These are phyloP conservation scores for Paecilomyces formosus DNA, from an alignment of 2,329 filamentous ascomycete species.

Conservation along the genomic window DNA sequence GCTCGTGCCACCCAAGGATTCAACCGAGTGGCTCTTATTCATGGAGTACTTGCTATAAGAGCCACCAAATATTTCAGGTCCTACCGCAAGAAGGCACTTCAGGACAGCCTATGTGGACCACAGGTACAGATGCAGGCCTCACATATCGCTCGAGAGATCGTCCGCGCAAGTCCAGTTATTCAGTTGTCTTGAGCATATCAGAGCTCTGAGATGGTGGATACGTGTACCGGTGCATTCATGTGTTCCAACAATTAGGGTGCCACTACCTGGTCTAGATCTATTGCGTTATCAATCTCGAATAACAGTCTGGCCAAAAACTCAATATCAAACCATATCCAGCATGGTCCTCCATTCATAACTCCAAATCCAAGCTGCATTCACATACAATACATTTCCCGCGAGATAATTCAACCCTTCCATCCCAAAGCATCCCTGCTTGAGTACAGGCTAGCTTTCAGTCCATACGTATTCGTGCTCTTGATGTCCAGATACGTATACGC, in stretches of 20 bases:
- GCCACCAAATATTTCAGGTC: too few species aligned
- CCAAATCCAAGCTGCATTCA: neutral
- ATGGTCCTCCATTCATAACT: neutral
- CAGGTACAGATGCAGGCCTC: too few species aligned
- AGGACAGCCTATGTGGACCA: too few species aligned
- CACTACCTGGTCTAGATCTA: neutral
- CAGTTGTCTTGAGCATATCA: neutral
- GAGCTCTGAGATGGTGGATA: neutral
- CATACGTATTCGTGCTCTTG: conserved; percentile 53
- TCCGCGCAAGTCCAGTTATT: too few species aligned
- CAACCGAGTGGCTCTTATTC: neutral
- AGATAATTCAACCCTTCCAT: conserved; percentile 13
- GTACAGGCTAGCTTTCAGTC: conserved; percentile 47
- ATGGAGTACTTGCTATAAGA: neutral
- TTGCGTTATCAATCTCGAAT: neutral
- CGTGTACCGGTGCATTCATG: neutral
- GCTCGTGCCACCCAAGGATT: neutral
- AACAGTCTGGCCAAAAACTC: conserved; percentile 3
- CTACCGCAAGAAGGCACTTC: neutral
- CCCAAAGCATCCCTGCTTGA: conserved; percentile 31
- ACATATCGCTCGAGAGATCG: too few species aligned
- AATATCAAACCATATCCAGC: conserved; percentile 1
- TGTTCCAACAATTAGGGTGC: neutral
- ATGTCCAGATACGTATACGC: conserved; percentile 62
- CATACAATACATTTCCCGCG: neutral